Evolutionary conservation across 2,329 filamentous ascomycete genomes (phyloP).

Genomic region (Fusarium incarnatum): DNA sequence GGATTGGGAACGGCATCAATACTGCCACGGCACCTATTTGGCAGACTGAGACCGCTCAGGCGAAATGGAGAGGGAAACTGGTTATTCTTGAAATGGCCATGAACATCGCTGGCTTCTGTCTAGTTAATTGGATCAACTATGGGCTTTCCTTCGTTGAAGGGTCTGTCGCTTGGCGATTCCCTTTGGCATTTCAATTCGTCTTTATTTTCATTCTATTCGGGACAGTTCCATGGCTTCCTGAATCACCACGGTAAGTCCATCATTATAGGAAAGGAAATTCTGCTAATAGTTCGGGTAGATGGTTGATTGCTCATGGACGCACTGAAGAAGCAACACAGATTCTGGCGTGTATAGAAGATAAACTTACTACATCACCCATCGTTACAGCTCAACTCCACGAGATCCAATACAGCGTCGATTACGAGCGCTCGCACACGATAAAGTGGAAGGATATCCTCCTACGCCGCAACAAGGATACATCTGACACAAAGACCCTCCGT

Average conservation of each 20-base stretch:
- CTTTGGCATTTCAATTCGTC: slow-evolving; percentile 59
- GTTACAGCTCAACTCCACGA: slow-evolving; percentile 20
- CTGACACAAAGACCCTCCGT: slow-evolving; percentile 21
- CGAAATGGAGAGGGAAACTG: slow-evolving; percentile 16
- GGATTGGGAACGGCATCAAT: slow-evolving; percentile 49
- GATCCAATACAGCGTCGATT: slow-evolving; percentile 25
- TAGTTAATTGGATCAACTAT: slow-evolving; percentile 54
- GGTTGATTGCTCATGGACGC: slow-evolving; percentile 22
- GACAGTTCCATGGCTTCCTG: slow-evolving; percentile 46
- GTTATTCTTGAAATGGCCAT: slow-evolving; percentile 25
- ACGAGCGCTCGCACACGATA: slow-evolving; percentile 20
- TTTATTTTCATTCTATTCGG: slow-evolving; percentile 52
- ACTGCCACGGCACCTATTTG: slow-evolving; percentile 28
- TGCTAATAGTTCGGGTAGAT: background rate
- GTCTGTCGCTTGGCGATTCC: slow-evolving; percentile 56
- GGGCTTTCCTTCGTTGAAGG: slow-evolving; percentile 50
- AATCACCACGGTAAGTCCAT: slow-evolving; percentile 19
- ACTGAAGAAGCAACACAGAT: slow-evolving; percentile 20
- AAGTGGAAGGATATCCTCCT: slow-evolving; percentile 15
- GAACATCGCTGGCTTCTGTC: slow-evolving; percentile 30
- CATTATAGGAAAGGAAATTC: fast-evolving
- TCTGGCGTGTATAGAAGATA: slow-evolving; percentile 23
- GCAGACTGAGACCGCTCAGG: slow-evolving; percentile 27
- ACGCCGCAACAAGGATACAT: slow-evolving; percentile 1
- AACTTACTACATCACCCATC: background rate